Evolutionary conservation across 2,329 filamentous ascomycete species (phyloP).

Genomic region (Cordyceps cateniannulata): DNA sequence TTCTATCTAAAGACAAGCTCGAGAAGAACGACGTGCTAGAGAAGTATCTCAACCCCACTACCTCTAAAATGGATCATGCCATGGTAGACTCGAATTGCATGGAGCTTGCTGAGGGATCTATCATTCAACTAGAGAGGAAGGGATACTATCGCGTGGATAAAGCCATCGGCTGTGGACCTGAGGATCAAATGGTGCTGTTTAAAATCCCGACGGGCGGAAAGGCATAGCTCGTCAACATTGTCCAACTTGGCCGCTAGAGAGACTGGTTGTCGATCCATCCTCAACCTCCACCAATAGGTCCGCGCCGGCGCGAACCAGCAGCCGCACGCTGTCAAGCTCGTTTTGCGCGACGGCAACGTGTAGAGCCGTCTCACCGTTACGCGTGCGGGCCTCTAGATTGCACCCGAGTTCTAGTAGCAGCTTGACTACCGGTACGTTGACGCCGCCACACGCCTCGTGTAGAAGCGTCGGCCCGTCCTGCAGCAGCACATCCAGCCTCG

Average conservation of each 20-base stretch:
- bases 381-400: not conserved
- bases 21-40: not conserved
- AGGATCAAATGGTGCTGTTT: not conserved
- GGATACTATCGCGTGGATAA: not conserved
- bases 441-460: not conserved
- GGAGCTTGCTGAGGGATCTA: not conserved
- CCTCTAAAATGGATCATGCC: not conserved
- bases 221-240: not conserved
- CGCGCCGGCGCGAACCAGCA: too few species aligned
- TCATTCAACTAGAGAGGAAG: not conserved
- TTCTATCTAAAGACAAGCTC: not conserved
- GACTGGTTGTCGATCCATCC: too few species aligned
- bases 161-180: not conserved
- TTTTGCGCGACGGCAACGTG: not conserved
- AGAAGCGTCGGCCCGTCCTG: not conserved
- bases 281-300: too few species aligned
- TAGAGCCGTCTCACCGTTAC: not conserved
- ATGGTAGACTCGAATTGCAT: not conserved
- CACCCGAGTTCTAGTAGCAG: not conserved
- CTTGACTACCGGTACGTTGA: not conserved
- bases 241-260: too few species aligned
- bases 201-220: not conserved
- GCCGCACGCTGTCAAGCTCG: not conserved
- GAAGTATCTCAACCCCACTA: not conserved
- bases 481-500: not conserved